Percentiles rank a stretch among this genome's conserved stretches.
Evolutionary conservation across 2,329 filamentous ascomycete genomes (phyloP).

Genomic region (Eutypella sp.): DNA sequence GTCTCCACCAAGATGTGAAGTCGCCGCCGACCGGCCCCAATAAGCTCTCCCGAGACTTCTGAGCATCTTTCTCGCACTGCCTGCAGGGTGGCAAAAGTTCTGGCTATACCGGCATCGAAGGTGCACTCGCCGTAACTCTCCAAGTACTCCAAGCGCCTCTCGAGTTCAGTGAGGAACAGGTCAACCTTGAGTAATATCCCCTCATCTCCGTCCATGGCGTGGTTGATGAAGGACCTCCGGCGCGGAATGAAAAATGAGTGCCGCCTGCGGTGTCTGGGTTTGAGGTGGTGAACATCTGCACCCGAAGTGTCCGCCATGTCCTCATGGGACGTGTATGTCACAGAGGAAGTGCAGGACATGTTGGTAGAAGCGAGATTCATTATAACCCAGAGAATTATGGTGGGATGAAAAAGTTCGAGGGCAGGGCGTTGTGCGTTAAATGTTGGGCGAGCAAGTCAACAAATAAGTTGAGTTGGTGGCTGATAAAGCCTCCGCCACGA

Average conservation of each 20-base stretch:
- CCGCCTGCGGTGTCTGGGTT: conserved; percentile 38
- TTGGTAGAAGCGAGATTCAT: conserved; percentile 10
- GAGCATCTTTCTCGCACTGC: conserved; percentile 85
- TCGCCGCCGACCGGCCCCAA: conserved; percentile 78
- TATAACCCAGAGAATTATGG: background rate
- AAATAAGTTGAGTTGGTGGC: background rate
- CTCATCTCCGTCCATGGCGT: conserved; percentile 60
- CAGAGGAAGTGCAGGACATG: conserved; percentile 27
- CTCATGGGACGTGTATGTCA: conserved; percentile 26
- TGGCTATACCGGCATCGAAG: conserved; percentile 76
- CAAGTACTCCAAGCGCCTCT: conserved; percentile 79
- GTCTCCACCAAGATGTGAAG: conserved; percentile 90
- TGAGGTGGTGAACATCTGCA: conserved; percentile 28
- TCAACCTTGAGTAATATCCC: conserved; percentile 63
- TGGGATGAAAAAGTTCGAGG: background rate
- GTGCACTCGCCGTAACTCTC: conserved; percentile 82
- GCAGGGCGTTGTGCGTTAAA: too few species aligned
- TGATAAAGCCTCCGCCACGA: background rate
- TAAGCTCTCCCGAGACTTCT: conserved; percentile 81
- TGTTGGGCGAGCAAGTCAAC: too few species aligned
- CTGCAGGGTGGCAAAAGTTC: conserved; percentile 80
- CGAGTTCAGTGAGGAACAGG: conserved; percentile 78
- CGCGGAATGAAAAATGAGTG: conserved; percentile 54
- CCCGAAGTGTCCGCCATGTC: conserved; percentile 36
- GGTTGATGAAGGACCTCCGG: conserved; percentile 53